These are phyloP conservation scores for Aspergillus uvarum DNA, from an alignment of 2,329 filamentous ascomycete species.

Conservation along the genomic window DNA sequence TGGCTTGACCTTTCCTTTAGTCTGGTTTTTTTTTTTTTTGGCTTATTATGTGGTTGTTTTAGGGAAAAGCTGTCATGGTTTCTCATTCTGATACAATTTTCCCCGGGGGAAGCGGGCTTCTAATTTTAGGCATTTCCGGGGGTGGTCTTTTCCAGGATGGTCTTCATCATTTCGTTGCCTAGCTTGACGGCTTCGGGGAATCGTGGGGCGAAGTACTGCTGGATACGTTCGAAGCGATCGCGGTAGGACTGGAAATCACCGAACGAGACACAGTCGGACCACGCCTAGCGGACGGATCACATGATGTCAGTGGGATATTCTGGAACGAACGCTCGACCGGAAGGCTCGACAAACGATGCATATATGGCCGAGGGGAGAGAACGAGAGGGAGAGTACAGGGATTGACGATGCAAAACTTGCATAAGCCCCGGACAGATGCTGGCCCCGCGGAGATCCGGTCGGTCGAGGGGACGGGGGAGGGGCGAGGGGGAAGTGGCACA, in stretches of 20 bases:
- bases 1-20: neutral
- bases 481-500: neutral
- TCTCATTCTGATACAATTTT: neutral
- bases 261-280: slow-evolving; percentile 89
- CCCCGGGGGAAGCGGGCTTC: neutral
- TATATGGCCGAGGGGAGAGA: neutral
- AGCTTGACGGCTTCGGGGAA: slow-evolving; percentile 84
- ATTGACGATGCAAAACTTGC: neutral
- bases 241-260: slow-evolving; percentile 92
- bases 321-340: neutral
- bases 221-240: slow-evolving; percentile 86
- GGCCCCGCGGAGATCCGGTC: neutral
- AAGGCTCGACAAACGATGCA: neutral
- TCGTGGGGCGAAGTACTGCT: slow-evolving; percentile 84
- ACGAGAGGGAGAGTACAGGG: neutral
- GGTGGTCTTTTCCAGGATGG: slow-evolving; percentile 76
- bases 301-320: slow-evolving; percentile 9
- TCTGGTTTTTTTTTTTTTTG: neutral
- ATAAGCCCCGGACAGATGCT: neutral
- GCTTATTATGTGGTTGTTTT: neutral
- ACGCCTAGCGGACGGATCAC: slow-evolving; percentile 56
- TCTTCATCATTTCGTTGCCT: slow-evolving; percentile 96
- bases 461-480: neutral
- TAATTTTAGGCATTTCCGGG: slow-evolving; percentile 10
- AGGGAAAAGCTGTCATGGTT: neutral